phyloP scores from a whole-genome alignment of 2,329 filamentous ascomycete species.

The Pestalotiopsis sp. region DNA sequence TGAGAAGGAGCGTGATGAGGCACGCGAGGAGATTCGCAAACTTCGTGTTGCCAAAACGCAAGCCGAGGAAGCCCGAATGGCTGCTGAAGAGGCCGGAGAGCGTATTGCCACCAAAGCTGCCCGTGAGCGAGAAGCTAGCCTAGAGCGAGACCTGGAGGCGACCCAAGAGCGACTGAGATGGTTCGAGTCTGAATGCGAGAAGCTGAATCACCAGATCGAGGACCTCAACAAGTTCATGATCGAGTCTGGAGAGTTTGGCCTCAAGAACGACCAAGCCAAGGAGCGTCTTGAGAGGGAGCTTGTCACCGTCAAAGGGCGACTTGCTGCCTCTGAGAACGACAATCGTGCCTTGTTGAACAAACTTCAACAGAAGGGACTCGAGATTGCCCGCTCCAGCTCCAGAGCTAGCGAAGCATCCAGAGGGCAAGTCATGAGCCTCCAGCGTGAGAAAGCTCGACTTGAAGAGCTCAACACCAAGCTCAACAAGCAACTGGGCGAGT shows the following conservation, averaged over 20 bases:
- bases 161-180: conserved; percentile 77
- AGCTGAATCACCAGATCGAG: conserved; percentile 79
- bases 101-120: conserved; percentile 77
- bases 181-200: conserved; percentile 77
- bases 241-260: conserved; percentile 85
- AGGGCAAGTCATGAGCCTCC: conserved; percentile 73
- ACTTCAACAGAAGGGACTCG: conserved; percentile 93
- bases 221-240: conserved; percentile 85
- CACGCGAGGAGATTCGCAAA: conserved; percentile 81
- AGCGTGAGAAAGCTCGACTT: conserved; percentile 78
- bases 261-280: conserved; percentile 92
- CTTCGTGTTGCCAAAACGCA: conserved; percentile 83
- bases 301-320: conserved; percentile 84
- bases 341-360: conserved; percentile 96
- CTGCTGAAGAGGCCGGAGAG: conserved; percentile 81
- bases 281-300: conserved; percentile 90
- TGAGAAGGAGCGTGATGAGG: conserved; percentile 87
- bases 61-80: conserved; percentile 82
- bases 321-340: conserved; percentile 93
- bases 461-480: conserved; percentile 84
- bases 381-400: conserved; percentile 89
- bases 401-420: conserved; percentile 83
- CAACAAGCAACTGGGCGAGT: conserved; percentile 81
- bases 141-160: conserved; percentile 79
- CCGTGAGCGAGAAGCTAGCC: conserved; percentile 75